Conservation (phyloP, 495 filamentous ascomycete genomes). For the Schizothecium vesticola region DNA sequence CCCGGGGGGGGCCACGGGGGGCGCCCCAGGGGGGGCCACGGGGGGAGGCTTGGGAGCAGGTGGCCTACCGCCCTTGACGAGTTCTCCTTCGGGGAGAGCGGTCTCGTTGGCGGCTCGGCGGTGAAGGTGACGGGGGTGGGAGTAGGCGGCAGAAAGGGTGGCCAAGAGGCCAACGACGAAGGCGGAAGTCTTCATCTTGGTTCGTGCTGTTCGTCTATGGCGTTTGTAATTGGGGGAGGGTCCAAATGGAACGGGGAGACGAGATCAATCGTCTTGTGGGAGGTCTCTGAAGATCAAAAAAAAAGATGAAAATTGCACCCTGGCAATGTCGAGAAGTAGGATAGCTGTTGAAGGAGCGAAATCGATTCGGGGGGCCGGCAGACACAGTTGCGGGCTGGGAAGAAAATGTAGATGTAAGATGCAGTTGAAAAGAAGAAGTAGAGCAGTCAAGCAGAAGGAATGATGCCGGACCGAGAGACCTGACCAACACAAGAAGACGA, state of each 20-base stretch:
- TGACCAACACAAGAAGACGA: constrained; percentile 20
- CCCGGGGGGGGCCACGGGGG: not conserved
- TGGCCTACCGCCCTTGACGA: not conserved
- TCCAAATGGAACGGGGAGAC: not conserved
- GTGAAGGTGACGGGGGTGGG: constrained; percentile 38
- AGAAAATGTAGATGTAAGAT: constrained; percentile 26
- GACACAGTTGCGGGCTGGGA: constrained; percentile 37
- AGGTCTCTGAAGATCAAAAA: not conserved
- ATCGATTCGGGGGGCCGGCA: constrained; percentile 42
- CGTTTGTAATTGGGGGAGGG: constrained; percentile 4
- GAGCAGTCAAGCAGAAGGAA: constrained; percentile 32
- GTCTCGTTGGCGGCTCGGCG: constrained; percentile 36
- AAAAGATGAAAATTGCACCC: constrained; percentile 15
- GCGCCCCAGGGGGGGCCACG: not conserved
- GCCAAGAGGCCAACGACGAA: constrained; percentile 42
- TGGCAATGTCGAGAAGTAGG: constrained; percentile 12
- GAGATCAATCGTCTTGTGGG: not conserved
- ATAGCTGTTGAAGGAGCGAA: constrained; percentile 36
- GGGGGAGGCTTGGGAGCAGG: not conserved
- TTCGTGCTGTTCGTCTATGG: constrained; percentile 12
- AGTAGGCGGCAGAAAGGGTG: constrained; percentile 37
- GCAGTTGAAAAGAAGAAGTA: constrained; percentile 26
- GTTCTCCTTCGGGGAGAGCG: constrained; percentile 15
- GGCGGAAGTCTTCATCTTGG: constrained; percentile 44
- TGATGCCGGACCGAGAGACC: constrained; percentile 30